Evolutionary conservation across 1,284 basidiomycete genomes (phyloP), one percentile per base, ranked within the genome.

Genomic region (Schizophyllum amplum): DNA sequence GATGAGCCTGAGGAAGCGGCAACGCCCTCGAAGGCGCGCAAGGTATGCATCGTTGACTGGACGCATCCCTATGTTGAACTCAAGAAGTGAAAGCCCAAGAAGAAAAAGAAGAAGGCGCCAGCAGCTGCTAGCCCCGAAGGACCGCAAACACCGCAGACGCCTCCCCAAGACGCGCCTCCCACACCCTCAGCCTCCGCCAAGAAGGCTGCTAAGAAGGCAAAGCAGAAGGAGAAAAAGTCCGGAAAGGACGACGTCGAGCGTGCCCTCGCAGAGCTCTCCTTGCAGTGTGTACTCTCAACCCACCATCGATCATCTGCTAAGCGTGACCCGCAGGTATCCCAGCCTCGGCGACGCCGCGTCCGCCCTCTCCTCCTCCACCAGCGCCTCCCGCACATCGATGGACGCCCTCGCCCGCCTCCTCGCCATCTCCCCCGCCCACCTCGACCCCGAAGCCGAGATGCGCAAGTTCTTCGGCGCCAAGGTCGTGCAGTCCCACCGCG

Each of bases 381-480:
- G 71, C 13, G 60, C 66, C 4, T 60, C 63, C 1, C 62, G 61
- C 7, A 60, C 61, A 20, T 62, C 64, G 11, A 20, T 46, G 1
- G 33, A 54, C 15, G 57, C 73, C 9, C 71, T 87, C 11, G 73
- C 83, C 4, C 69, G 78, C 27, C 78, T 95, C 0, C 77, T 96
- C 4, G 75, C 86, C 0, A 84, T 94, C 4, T 92, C 90, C 0
- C 73, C 87, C 0, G 76, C 86, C 55, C 80, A 92, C 64, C 82
- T 97, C 17, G 93, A 97, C 60, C 79, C 86, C 9, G 92, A 95
- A 57, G 86, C 86, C 0, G 94, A 98, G 69, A 81, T 97, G 70
- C 85, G 89, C 57, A 87, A 84, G 61, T 95, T 97, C 78, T 98
- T 98, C 65, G 94, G 94, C 1, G 82, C 90, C 5, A 90, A 87